A percentile compares a stretch with the other conserved stretches of the same genome.
Evolutionary conservation across 352 stramenopile species (phyloP).

Genomic region (Phytophthora boehmeriae): DNA sequence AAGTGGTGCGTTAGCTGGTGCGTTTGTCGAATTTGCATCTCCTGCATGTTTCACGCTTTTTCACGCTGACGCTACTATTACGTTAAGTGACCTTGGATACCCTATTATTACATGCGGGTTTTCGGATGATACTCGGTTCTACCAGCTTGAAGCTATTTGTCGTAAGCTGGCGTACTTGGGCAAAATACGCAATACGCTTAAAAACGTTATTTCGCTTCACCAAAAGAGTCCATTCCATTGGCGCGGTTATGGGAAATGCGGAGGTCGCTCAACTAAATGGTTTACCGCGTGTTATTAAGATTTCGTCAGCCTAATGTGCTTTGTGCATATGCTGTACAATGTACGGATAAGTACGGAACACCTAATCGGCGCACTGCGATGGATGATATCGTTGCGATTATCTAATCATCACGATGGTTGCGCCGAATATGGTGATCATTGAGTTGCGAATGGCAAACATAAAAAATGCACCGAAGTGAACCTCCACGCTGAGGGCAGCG

Average conservation of each 20-base stretch:
- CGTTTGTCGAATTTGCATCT: background rate
- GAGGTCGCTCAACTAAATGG: conserved; percentile 1
- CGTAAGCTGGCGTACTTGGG: background rate
- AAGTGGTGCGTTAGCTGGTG: background rate
- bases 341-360: conserved; percentile 3
- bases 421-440: too few species aligned
- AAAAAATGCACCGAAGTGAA: too few species aligned
- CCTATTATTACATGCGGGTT: background rate
- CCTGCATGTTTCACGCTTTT: background rate
- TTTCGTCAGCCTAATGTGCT: conserved; percentile 1
- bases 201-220: background rate
- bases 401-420: too few species aligned
- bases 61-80: conserved; percentile 9
- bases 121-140: background rate
- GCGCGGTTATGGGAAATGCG: background rate
- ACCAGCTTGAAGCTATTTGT: background rate
- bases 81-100: background rate
- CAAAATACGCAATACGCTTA: background rate
- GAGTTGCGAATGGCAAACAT: too few species aligned
- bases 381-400: conserved; percentile 1
- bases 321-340: conserved; percentile 8
- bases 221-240: background rate
- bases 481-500: too few species aligned
- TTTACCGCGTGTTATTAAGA: background rate
- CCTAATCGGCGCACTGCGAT: background rate